Base-by-base conservation (phyloP, 345 rosid genomes). In the Bruguiera gymnorhiza region DNA sequence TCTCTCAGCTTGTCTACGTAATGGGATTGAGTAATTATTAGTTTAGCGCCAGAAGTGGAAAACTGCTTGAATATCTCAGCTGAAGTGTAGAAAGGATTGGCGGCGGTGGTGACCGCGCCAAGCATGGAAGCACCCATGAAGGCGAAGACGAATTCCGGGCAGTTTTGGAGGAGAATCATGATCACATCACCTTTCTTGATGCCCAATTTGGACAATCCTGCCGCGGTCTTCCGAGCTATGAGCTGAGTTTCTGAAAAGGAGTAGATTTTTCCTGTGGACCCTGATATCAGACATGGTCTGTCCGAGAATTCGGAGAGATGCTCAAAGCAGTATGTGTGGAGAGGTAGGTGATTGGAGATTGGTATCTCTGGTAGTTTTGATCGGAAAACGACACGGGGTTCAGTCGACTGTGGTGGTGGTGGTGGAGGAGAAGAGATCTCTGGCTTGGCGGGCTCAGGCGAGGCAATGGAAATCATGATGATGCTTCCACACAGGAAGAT, bases 71-170 rank as follows among this genome's bases (percentile, higher is more conserved):
- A 65, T 36, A 91, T 79, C 76, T 94, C 98, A 6, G 80, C 43
- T 0, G 82, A 64, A 19, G 98, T 94, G 82, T 83, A 94, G 79
- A 94, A 94, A 7, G 98, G 98, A 55, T 94, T 94, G 3, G 93
- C 96, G 0, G 93, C 81, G 5, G 98, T 94, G 64, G 90, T 71
- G 71, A 89, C 65, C 0, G 95, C 98, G 4, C 98, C 98, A 26
- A 87, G 71, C 86, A 91, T 87, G 63, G 97, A 94, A 36, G 97
- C 93, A 15, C 88, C 98, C 79, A 94, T 78, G 87, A 94, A 94
- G 27, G 92, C 64, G 84, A 91, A 86, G 36, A 88, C 95, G 63
- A 94, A 94, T 61, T 91, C 96, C 0, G 95, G 80, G 27, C 86
- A 87, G 83, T 91, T 94, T 9, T 81, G 98, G 52, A 94, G 93